Base-by-base conservation (phyloP, 176 grass and related monocot genomes). In the Carex cristatella region DNA sequence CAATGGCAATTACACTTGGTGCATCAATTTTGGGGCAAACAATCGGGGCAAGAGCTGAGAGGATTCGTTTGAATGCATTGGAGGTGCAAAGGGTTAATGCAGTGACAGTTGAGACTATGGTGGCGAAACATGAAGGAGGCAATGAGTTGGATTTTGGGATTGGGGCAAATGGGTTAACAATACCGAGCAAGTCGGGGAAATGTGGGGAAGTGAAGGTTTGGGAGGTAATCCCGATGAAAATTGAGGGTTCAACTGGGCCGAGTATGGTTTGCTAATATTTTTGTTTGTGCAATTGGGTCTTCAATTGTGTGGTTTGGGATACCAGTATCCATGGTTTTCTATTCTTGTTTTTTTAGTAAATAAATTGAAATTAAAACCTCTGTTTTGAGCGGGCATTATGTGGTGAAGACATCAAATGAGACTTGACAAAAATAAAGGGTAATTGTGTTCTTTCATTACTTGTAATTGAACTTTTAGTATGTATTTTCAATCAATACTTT, bases 11-110 rank as follows among this genome's bases (percentile, higher is more conserved):
- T 71, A 99, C 96, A 69, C 87, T 99, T 83, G 96, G 89, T 73
- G 93, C 96, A 40, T 95, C 91, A 1, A 99, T 96, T 85, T 88
- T 99, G 81, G 96, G 96, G 18, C 96, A 96, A 88, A 92, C 93
- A 12, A 99, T 99, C 0, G 96, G 96, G 49, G 92, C 96, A 1
- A 92, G 96, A 83, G 91, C 96, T 1, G 93, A 99, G 82, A 89
- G 90, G 81, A 65, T 92, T 19, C 89, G 93, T 23, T 64, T 99
- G 74, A 92, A 70, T 84, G 46, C 86, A 70, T 23, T 84, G 66
- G 88, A 87, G 77, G 81, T 81, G 23, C 81, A 83, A 67, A 74
- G 9, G 46, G 49, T 11, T 35, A 51, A 48, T 53, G 42, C 64
- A 10, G 81, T 69, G 42, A 69, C 40, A 2, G 81, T 83, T 54